Evolutionary conservation across 441 rosid genomes (phyloP).

Genomic region (Syzygium malaccense): DNA sequence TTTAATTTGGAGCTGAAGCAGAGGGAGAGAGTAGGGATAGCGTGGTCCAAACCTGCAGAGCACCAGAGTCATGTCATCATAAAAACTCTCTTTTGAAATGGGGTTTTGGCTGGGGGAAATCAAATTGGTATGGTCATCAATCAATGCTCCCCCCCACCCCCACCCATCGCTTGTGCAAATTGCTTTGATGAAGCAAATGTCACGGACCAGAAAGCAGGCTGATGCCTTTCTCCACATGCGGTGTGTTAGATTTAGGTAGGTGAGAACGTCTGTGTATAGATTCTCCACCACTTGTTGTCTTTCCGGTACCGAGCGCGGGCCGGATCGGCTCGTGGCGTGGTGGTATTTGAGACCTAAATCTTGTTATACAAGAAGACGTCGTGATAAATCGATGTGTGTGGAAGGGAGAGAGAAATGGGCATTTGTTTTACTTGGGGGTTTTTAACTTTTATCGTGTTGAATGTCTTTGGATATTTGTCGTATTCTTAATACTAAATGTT

Average conservation of each 20-base stretch:
- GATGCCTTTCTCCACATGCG: not conserved
- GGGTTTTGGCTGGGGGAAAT: not conserved
- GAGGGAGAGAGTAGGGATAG: not conserved
- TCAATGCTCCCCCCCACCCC: not conserved
- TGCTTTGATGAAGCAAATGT: not conserved
- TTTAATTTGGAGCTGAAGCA: not conserved
- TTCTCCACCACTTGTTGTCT: not conserved
- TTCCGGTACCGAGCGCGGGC: not conserved
- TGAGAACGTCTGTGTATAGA: not conserved
- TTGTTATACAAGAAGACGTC: not conserved
- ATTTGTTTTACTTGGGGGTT: not conserved
- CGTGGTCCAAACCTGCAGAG: not conserved
- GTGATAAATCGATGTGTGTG: too few relatives aligned
- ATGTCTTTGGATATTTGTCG: not conserved
- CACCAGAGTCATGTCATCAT: not conserved
- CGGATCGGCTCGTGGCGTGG: not conserved
- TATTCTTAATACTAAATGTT: rapidly evolving
- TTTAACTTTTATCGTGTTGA: not conserved
- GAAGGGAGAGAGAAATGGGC: too few relatives aligned
- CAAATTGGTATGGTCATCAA: not conserved
- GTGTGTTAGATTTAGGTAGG: not conserved
- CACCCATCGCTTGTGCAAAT: not conserved
- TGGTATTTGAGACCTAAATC: not conserved
- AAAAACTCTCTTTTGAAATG: not conserved
- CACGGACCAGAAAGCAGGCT: not conserved